A percentile compares a stretch with the other conserved stretches of the same genome.
These are phyloP conservation scores for Spraguea lophii DNA, from an alignment of 371 early-diverging fungal genomes.

Conservation along the genomic window DNA sequence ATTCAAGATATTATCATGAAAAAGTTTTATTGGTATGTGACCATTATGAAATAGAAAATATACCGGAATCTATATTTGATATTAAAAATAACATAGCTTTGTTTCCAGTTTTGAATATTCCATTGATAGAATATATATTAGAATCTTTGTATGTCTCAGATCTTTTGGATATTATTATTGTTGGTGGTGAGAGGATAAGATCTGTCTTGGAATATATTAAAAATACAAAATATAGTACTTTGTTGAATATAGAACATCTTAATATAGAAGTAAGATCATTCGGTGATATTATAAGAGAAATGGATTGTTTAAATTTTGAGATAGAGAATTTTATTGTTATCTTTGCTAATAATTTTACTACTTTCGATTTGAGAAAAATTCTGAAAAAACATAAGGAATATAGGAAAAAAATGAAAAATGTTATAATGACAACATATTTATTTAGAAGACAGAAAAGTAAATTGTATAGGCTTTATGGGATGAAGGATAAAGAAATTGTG, in stretches of 20 bases:
- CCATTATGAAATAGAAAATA: constrained; percentile 21
- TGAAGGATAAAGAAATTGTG: constrained; percentile 1
- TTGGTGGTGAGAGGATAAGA: constrained; percentile 6
- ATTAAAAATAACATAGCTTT: constrained; percentile 22
- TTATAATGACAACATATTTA: constrained; percentile 13
- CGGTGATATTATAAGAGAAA: constrained; percentile 21
- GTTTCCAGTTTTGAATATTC: constrained; percentile 31
- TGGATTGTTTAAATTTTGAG: constrained; percentile 7
- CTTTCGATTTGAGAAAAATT: constrained; percentile 8
- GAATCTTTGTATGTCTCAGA: constrained; percentile 10
- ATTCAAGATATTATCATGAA: too few species aligned
- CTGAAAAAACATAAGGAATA: constrained; percentile 2
- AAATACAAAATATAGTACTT: neutral
- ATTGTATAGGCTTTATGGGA: constrained; percentile 11
- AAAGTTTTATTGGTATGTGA: constrained; percentile 34
- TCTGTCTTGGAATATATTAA: constrained; percentile 10
- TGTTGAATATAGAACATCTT: constrained; percentile 12
- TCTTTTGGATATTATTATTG: constrained; percentile 18
- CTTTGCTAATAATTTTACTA: constrained; percentile 30
- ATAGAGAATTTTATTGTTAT: constrained; percentile 21
- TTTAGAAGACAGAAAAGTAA: constrained; percentile 11
- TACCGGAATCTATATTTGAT: constrained; percentile 8
- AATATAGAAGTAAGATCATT: constrained; percentile 1
- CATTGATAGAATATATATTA: constrained; percentile 30
- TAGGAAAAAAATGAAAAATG: neutral